These are phyloP conservation scores for Camellia lanceoleosa DNA, from an alignment of 148 eudicot species.

Conservation along the genomic window DNA sequence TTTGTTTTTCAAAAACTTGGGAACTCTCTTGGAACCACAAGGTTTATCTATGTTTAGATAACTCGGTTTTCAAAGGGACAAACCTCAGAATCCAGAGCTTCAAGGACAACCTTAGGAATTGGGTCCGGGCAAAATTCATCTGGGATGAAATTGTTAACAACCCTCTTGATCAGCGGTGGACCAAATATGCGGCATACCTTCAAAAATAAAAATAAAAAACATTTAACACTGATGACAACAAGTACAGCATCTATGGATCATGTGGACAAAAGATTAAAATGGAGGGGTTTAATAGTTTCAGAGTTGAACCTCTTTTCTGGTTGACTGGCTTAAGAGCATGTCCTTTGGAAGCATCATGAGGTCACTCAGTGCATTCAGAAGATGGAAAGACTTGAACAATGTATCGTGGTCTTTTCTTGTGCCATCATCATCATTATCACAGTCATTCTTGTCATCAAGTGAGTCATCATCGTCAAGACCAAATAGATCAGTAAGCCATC, in stretches of 20 bases:
- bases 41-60: neutral
- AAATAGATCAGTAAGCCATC: constrained; percentile 81
- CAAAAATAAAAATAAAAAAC: neutral
- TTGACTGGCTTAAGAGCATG: constrained; percentile 66
- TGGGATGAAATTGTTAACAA: constrained; percentile 68
- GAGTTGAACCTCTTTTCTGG: constrained; percentile 69
- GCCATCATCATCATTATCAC: constrained; percentile 18
- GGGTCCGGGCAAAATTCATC: constrained; percentile 91
- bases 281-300: constrained; percentile 9
- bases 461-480: constrained; percentile 71
- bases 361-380: constrained; percentile 82
- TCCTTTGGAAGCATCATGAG: constrained; percentile 99
- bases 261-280: neutral
- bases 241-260: neutral
- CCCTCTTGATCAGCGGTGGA: constrained; percentile 59
- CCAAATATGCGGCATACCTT: constrained; percentile 90
- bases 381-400: constrained; percentile 64
- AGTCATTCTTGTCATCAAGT: constrained; percentile 27
- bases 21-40: neutral
- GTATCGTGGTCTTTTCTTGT: constrained; percentile 26
- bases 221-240: neutral
- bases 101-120: constrained; percentile 63
- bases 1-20: neutral
- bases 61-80: constrained; percentile 5
- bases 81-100: constrained; percentile 73